Base-by-base conservation (phyloP, 2,329 filamentous ascomycete species). In the Meredithiella fracta region DNA sequence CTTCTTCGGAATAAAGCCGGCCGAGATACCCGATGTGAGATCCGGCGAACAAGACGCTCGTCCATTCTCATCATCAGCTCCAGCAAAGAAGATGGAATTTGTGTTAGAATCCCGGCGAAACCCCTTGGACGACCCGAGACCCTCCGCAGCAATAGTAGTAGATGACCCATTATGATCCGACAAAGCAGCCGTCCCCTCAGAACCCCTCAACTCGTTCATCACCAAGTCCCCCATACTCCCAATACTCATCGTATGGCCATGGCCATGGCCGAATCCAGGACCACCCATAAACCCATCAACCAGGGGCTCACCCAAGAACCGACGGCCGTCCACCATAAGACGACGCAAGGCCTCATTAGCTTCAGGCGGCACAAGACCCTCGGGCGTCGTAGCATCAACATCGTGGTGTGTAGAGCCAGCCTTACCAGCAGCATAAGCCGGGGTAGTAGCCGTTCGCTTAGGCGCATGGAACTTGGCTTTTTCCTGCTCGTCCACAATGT, bases 401-500 rank as follows among this genome's bases (percentile, higher is more conserved):
- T 49, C 47, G 8, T 44, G 11, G 29, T 55, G 42, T 3, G 23
- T 42, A 31, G 34, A 51, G 40, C 44, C 29, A 14, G 51, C 23
- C 38, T 56, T 53, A 11, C 50, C 54, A 25, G 57, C 50, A 42
- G 53, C 57, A 58, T 58, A 58, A 58, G 53, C 51, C 25, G 50
- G 54, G 14, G 51, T 54, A 3, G 58, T 59, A 8, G 50, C 38
- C 20, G 54, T 54, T 31, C 58, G 44, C 51, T 56, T 54, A 9
- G 54, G 54, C 11, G 51, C 40, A 6, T 57, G 29, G 25, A 67
- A 64, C 64, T 85, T 85, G 20, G 80, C 79, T 66, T 85, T 92
- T 61, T 80, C 79, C 67, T 96, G 90, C 65, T 98, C 92, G 56
- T 97, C 90, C 2, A 98, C 86, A 62, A 98, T 94, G 67, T 98